Evolutionary conservation across 495 filamentous ascomycete species (phyloP).

Genomic region (Tetracladium setigerum): DNA sequence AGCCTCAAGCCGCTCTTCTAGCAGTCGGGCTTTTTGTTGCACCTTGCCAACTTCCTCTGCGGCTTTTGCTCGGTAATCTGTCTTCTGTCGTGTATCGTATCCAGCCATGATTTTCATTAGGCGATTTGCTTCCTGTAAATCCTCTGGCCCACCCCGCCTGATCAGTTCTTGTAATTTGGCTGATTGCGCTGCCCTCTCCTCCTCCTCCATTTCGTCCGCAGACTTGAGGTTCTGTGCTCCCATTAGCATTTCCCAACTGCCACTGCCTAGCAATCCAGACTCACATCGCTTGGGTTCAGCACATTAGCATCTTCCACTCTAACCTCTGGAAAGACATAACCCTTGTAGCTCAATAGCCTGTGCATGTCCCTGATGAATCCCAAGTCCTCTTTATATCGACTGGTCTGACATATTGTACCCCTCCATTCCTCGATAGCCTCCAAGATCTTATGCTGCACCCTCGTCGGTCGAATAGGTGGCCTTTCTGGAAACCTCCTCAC

Average conservation of each 20-base stretch:
- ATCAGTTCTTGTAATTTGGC: slow-evolving; percentile 97
- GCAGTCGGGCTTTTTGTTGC: slow-evolving; percentile 81
- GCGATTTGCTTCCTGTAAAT: slow-evolving; percentile 90
- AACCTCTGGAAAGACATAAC: slow-evolving; percentile 90
- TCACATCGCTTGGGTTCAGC: slow-evolving; percentile 92
- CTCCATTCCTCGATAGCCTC: slow-evolving; percentile 99
- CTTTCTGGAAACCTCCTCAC: slow-evolving; percentile 93
- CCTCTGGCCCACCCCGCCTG: slow-evolving; percentile 80
- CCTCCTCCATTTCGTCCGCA: slow-evolving; percentile 97
- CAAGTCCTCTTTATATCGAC: slow-evolving; percentile 91
- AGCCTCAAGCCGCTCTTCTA: slow-evolving; percentile 88
- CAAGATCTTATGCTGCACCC: slow-evolving; percentile 86
- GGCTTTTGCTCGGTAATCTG: slow-evolving; percentile 94
- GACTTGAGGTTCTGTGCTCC: slow-evolving; percentile 74
- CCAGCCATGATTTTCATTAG: slow-evolving; percentile 99
- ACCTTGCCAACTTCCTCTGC: slow-evolving; percentile 92
- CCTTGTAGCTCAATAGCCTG: slow-evolving; percentile 88
- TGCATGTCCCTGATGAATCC: slow-evolving; percentile 99
- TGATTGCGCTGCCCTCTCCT: slow-evolving; percentile 88
- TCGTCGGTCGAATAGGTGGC: slow-evolving; percentile 74
- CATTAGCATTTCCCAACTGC: slow-evolving; percentile 25
- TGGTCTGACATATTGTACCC: slow-evolving; percentile 95
- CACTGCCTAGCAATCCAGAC: slow-evolving; percentile 24
- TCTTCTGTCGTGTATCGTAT: slow-evolving; percentile 89
- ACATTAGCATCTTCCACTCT: slow-evolving; percentile 91